phyloP scores from a whole-genome alignment of 1,139 yeast species.

The Yamadazyma sp. region DNA sequence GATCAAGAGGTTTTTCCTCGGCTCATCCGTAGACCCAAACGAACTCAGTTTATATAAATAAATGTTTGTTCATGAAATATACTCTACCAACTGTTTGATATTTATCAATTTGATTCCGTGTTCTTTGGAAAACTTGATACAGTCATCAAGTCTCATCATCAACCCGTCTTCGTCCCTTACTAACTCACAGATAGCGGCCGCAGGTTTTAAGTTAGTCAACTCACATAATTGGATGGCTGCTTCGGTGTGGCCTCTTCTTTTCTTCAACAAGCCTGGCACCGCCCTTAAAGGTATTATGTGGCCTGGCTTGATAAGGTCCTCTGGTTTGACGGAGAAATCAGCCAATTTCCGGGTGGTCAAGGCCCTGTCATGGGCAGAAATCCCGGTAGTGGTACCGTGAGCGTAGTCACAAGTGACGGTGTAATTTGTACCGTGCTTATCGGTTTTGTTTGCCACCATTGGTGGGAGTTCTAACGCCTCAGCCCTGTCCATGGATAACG shows the following conservation, averaged over 20 bases:
- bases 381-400: slow-evolving; percentile 95
- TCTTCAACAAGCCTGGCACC: slow-evolving; percentile 75
- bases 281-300: slow-evolving; percentile 93
- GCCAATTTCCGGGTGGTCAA: slow-evolving; percentile 77
- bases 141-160: slow-evolving; percentile 93
- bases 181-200: slow-evolving; percentile 90
- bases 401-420: slow-evolving; percentile 87
- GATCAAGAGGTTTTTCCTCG: not conserved
- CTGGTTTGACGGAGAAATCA: slow-evolving; percentile 52
- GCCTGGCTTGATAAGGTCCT: slow-evolving; percentile 85
- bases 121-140: slow-evolving; percentile 64
- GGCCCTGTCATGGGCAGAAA: slow-evolving; percentile 92
- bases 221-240: slow-evolving; percentile 89
- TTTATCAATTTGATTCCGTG: slow-evolving; percentile 73
- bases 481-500: slow-evolving; percentile 75
- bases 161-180: slow-evolving; percentile 92
- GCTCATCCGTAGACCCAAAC: too few relatives aligned
- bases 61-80: slow-evolving; percentile 35
- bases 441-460: slow-evolving; percentile 66
- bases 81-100: slow-evolving; percentile 71
- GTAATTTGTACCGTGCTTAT: slow-evolving; percentile 96
- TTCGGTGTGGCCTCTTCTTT: slow-evolving; percentile 96
- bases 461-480: slow-evolving; percentile 77
- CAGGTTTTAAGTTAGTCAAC: slow-evolving; percentile 78
- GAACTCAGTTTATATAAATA: not conserved